Evolutionary conservation across 352 stramenopile genomes (phyloP).

Genomic region (Phytopythium mirpurense): DNA sequence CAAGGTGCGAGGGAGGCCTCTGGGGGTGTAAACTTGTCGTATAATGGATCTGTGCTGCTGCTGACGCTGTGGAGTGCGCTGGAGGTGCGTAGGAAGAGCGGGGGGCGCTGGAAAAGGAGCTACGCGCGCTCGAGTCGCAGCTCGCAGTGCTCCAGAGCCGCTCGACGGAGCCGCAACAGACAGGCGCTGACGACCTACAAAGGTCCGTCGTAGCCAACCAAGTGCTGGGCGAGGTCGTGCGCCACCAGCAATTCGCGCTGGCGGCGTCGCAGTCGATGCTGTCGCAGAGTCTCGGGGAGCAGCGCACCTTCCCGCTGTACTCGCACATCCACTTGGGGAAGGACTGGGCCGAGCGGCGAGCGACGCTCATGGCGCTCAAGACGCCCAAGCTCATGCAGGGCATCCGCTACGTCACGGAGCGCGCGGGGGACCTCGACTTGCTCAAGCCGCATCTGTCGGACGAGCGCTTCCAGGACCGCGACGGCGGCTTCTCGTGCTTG

Average conservation of each 20-base stretch:
- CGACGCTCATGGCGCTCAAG: constrained; percentile 12
- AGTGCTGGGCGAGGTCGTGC: constrained; percentile 8
- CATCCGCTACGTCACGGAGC: constrained; percentile 17
- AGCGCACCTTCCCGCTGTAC: constrained; percentile 15
- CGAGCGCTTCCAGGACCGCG: constrained; percentile 17
- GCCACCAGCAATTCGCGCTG: constrained; percentile 17
- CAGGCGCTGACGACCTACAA: not conserved
- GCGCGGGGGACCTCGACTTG: constrained; percentile 1
- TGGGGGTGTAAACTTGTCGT: not conserved
- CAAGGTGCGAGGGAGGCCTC: not conserved
- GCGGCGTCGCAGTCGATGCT: constrained; percentile 20
- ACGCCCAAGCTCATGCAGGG: constrained; percentile 15
- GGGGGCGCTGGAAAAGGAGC: constrained; percentile 14
- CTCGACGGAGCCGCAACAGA: not conserved
- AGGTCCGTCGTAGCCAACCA: not conserved
- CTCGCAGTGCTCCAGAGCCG: constrained; percentile 24
- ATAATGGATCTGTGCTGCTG: not conserved
- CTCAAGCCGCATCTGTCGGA: constrained; percentile 10
- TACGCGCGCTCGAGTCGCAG: constrained; percentile 22
- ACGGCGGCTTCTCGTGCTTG: constrained; percentile 20
- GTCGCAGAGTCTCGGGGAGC: constrained; percentile 15
- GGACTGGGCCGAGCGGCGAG: constrained; percentile 10
- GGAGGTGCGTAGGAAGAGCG: not conserved
- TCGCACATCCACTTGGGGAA: constrained; percentile 16
- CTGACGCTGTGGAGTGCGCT: not conserved